Percentiles rank a stretch among this genome's conserved stretches.
These are phyloP conservation scores for Diplodia corticola DNA, from an alignment of 2,329 filamentous ascomycete genomes.

Conservation along the genomic window DNA sequence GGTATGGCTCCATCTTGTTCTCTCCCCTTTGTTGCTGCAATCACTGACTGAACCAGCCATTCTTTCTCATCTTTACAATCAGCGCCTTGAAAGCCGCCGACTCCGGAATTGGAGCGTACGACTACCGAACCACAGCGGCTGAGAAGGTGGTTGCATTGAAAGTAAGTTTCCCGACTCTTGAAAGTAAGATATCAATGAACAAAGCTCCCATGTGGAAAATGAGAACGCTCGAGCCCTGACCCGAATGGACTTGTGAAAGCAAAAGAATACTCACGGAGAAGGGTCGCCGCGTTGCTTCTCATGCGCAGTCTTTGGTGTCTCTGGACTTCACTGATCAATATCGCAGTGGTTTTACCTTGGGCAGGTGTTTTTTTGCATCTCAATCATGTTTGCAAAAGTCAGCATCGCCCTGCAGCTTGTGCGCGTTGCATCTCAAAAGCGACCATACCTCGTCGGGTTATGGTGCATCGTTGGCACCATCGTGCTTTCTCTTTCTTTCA, in stretches of 20 bases:
- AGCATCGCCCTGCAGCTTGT: constrained; percentile 40
- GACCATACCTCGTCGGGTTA: constrained; percentile 30
- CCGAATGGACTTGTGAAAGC: too few relatives aligned
- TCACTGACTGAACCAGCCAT: constrained; percentile 26
- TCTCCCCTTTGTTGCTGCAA: constrained; percentile 23
- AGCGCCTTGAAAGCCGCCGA: constrained; percentile 33
- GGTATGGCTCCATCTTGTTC: neutral
- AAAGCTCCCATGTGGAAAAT: too few relatives aligned
- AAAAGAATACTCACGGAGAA: too few relatives aligned
- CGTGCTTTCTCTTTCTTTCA: constrained; percentile 35
- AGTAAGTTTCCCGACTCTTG: neutral
- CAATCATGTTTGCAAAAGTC: constrained; percentile 39
- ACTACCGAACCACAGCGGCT: neutral
- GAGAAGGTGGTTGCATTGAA: constrained; percentile 23
- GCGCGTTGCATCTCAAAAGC: constrained; percentile 35
- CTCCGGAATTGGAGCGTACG: constrained; percentile 34
- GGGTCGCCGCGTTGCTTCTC: too few relatives aligned
- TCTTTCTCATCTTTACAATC: constrained; percentile 31
- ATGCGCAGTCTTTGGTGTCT: neutral
- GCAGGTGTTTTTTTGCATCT: constrained; percentile 39
- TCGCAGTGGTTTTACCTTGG: constrained; percentile 40
- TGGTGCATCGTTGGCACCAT: constrained; percentile 34
- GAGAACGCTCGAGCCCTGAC: too few relatives aligned
- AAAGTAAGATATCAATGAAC: neutral
- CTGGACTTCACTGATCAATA: constrained; percentile 22